Evolutionary conservation across 2,329 filamentous ascomycete species (phyloP).

Genomic region (Trichocomaceae sp.): DNA sequence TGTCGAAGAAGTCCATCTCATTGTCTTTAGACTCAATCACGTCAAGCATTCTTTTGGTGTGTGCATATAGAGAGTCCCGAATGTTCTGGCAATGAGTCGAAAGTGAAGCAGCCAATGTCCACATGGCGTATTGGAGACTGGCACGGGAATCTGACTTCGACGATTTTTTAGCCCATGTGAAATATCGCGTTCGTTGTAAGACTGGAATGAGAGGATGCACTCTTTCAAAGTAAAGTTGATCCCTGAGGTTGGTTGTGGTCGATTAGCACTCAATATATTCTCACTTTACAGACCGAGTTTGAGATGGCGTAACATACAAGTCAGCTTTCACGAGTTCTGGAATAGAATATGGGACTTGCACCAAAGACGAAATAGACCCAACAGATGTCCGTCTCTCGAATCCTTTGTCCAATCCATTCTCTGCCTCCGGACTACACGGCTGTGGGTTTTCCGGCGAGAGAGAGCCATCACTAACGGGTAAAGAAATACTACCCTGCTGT

Average conservation of each 20-base stretch:
- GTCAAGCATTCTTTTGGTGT: constrained; percentile 84
- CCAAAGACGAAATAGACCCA: neutral
- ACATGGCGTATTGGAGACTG: constrained; percentile 87
- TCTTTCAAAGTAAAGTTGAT: constrained; percentile 85
- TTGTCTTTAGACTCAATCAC: constrained; percentile 85
- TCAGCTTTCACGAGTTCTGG: constrained; percentile 14
- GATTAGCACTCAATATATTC: neutral
- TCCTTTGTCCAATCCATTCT: constrained; percentile 5
- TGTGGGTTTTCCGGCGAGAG: constrained; percentile 7
- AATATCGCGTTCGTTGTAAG: constrained; percentile 86
- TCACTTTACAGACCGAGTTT: neutral
- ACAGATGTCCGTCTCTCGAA: constrained; percentile 5
- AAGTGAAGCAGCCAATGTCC: constrained; percentile 77
- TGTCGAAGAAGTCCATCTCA: constrained; percentile 78
- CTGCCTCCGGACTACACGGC: constrained; percentile 7
- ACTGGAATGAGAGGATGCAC: constrained; percentile 79
- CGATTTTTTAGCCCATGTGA: constrained; percentile 71
- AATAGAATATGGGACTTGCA: constrained; percentile 7
- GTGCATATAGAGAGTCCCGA: constrained; percentile 81
- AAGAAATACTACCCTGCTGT: constrained; percentile 19
- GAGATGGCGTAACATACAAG: constrained; percentile 10
- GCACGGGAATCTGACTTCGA: constrained; percentile 75
- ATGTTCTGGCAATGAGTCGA: constrained; percentile 73
- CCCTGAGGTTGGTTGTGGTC: constrained; percentile 40
- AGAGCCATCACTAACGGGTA: constrained; percentile 10